These are phyloP conservation scores for Xenoacremonium recifei DNA, from an alignment of 2,329 filamentous ascomycete species.

Conservation along the genomic window DNA sequence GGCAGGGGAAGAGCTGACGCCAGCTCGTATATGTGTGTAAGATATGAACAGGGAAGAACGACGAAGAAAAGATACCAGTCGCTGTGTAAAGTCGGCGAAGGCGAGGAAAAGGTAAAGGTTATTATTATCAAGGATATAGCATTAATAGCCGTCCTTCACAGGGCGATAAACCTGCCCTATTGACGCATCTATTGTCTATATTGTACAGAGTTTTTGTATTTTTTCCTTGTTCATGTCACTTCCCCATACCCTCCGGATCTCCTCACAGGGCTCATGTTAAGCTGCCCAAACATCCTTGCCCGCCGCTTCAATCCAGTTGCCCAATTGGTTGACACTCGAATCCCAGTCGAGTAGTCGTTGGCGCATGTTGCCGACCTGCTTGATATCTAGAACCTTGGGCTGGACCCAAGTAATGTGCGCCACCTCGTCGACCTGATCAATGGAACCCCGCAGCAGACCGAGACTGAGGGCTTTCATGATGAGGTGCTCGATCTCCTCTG, in stretches of 20 bases:
- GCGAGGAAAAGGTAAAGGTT: no score
- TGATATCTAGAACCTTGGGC: slow-evolving; percentile 94
- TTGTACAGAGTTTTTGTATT: slow-evolving; percentile 24
- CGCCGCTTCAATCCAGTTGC: slow-evolving; percentile 93
- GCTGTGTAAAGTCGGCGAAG: no score
- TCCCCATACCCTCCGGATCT: neutral
- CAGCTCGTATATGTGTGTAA: no score
- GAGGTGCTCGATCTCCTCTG: slow-evolving; percentile 92
- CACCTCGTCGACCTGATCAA: slow-evolving; percentile 93
- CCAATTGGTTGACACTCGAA: slow-evolving; percentile 89
- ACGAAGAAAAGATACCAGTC: no score
- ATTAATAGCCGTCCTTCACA: slow-evolving; percentile 22
- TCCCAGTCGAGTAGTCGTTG: slow-evolving; percentile 90
- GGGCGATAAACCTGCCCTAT: slow-evolving; percentile 17
- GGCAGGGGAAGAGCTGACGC: no score
- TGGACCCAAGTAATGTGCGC: slow-evolving; percentile 98
- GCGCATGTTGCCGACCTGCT: slow-evolving; percentile 92
- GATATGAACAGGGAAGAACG: no score
- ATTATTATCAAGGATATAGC: neutral
- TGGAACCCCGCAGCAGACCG: slow-evolving; percentile 84
- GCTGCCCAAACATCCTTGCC: slow-evolving; percentile 96
- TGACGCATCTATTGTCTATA: slow-evolving; percentile 27
- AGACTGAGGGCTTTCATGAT: slow-evolving; percentile 99
- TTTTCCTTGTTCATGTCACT: slow-evolving; percentile 1
- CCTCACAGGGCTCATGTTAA: slow-evolving; percentile 42